Percentiles rank a stretch among this genome's conserved stretches.
phyloP scores from a whole-genome alignment of 257 asterid species.

The Solanum pennellii region DNA sequence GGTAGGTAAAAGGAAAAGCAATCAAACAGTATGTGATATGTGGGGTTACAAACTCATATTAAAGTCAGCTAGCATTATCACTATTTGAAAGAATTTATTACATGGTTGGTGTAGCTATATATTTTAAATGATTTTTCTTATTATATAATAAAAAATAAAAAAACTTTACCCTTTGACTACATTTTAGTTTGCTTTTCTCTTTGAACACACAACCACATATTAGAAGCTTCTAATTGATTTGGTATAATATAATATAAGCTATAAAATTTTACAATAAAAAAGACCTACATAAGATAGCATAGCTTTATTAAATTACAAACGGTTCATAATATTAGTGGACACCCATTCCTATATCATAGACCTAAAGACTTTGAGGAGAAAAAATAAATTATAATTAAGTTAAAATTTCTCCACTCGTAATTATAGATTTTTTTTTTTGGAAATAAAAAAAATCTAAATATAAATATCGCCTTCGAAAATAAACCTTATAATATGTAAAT shows the following conservation, averaged over 20 bases:
- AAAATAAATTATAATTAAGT: not conserved
- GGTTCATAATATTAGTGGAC: not conserved
- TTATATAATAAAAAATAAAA: too few relatives aligned
- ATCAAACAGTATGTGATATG: not conserved
- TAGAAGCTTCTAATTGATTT: not conserved
- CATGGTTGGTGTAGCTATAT: not conserved
- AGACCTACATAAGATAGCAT: not conserved
- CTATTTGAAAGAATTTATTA: not conserved
- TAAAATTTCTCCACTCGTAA: accelerated
- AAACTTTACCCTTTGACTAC: not conserved
- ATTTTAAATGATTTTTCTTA: not conserved
- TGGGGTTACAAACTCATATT: not conserved
- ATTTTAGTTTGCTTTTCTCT: not conserved
- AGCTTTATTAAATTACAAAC: not conserved
- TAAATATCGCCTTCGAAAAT: not conserved
- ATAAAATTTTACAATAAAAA: not conserved
- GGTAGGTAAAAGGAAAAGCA: not conserved
- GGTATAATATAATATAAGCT: not conserved
- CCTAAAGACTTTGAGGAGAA: not conserved
- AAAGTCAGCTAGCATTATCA: not conserved
- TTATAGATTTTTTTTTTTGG: not conserved
- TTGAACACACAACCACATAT: not conserved
- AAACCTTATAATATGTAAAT: too few relatives aligned
- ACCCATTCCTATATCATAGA: not conserved
- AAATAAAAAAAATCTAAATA: not conserved